Base-by-base conservation (phyloP, 306 rosid species). In the Prunus padus region DNA sequence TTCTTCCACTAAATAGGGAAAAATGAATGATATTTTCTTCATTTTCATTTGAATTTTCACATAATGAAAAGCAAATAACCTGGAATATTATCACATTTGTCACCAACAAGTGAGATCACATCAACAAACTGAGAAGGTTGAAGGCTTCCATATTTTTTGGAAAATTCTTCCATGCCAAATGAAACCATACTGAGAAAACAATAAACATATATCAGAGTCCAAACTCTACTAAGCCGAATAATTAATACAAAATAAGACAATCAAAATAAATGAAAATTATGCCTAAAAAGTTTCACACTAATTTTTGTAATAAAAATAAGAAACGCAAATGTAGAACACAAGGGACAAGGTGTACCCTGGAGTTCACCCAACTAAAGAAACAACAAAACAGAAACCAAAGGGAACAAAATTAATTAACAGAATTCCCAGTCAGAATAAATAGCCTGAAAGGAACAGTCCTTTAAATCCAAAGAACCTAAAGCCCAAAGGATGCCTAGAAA, bases 51-150 rank as follows among this genome's bases (percentile, higher is more conserved):
- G 25, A 56, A 14, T 40, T 56, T 73, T 15, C 55, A n/a, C 25
- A 22, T 31, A 54, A 63, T 72, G 81, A 68, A 73, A 66, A 26
- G 67, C 44, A 71, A 65, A 59, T 85, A 74, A 93, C 98, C 98
- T 92, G 98, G 97, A 84, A 95, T 90, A 62, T 95, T 92, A 82
- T 95, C 98, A 8, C 96, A 86, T 81, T 82, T 92, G 80, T 95
- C 98, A 40, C 98, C 98, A 67, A 90, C 79, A 70, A 95, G 96
- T 52, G 97, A 88, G 2, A 95, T 77, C 80, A 95, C 78, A 82
- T 95, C 97, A 73, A 87, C 98, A 85, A 95, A 90, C 80, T 95
- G 98, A 72, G 92, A 95, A 80, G 98, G 98, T 80, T 87, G 59
- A 73, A 95, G 72, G 75, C 81, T 84, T 79, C 95, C 98, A 81